Evolutionary conservation across 805 yeast species (phyloP).

Genomic region (Lachancea kluyveri): DNA sequence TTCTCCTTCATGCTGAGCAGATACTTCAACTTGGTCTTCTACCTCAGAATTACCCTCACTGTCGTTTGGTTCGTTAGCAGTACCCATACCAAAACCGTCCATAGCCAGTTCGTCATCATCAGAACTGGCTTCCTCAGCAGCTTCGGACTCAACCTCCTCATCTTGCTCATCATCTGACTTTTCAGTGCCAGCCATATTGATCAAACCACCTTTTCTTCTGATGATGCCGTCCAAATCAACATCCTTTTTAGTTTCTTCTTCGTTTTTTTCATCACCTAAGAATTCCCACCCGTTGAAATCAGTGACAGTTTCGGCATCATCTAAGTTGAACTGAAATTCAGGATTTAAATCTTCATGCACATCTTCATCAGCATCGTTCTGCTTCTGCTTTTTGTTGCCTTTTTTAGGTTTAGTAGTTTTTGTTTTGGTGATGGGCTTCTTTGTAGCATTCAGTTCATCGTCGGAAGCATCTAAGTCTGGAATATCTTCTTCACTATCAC

Average conservation of each 20-base stretch:
- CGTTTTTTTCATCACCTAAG: conserved; percentile 34
- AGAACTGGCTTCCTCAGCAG: conserved; percentile 31
- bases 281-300: conserved; percentile 83
- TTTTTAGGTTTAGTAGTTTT: conserved; percentile 21
- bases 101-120: conserved; percentile 32
- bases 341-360: conserved; percentile 60
- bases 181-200: conserved; percentile 44
- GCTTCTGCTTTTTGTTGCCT: conserved; percentile 14
- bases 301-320: conserved; percentile 42
- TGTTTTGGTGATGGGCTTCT: conserved; percentile 19
- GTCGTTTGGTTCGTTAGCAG: conserved; percentile 13
- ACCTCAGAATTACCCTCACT: conserved; percentile 27
- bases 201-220: conserved; percentile 76
- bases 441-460: conserved; percentile 32
- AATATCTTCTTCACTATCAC: conserved; percentile 69
- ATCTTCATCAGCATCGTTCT: conserved; percentile 31
- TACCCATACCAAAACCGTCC: conserved; percentile 36
- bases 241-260: conserved; percentile 37
- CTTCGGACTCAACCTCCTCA: conserved; percentile 40
- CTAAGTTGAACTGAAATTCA: conserved; percentile 63
- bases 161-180: conserved; percentile 33
- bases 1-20: conserved; percentile 29
- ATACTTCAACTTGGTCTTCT: conserved; percentile 16
- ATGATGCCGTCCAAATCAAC: conserved; percentile 87
- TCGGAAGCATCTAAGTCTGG: conserved; percentile 45